Percentiles rank a stretch among this genome's conserved stretches.
These are phyloP conservation scores for Debaryomyces psychrophilus DNA, from an alignment of 1,139 yeast genomes.

Conservation along the genomic window DNA sequence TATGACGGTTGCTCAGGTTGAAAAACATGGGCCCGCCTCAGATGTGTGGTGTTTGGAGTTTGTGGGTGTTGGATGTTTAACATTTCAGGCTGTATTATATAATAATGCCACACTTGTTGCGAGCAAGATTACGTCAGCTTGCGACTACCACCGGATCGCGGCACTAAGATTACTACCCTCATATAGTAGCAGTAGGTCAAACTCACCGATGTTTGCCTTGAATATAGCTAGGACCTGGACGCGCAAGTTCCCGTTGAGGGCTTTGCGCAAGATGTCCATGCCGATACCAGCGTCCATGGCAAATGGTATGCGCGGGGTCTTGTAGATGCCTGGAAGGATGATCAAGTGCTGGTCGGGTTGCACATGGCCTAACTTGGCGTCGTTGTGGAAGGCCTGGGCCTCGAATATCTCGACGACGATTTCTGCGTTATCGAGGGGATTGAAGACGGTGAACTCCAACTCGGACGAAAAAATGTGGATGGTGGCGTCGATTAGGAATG, in stretches of 20 bases:
- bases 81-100: too few relatives aligned
- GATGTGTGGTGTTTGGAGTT: too few relatives aligned
- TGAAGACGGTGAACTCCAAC: conserved; percentile 52
- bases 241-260: conserved; percentile 51
- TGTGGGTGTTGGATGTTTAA: too few relatives aligned
- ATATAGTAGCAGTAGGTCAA: conserved; percentile 43
- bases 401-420: conserved; percentile 41
- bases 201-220: conserved; percentile 38
- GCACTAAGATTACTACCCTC: conserved; percentile 46
- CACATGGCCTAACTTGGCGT: conserved; percentile 48
- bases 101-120: not conserved
- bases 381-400: conserved; percentile 52
- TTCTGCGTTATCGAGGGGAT: conserved; percentile 52
- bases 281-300: conserved; percentile 50
- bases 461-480: conserved; percentile 57
- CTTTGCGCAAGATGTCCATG: conserved; percentile 49
- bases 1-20: too few relatives aligned
- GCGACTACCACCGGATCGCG: conserved; percentile 39
- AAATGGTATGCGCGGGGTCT: conserved; percentile 53
- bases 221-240: conserved; percentile 51
- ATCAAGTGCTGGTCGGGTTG: conserved; percentile 36
- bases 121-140: not conserved
- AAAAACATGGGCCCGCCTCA: too few relatives aligned
- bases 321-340: conserved; percentile 54
- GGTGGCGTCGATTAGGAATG: conserved; percentile 46